Conservation (phyloP, 352 stramenopile species). For the Peronospora tabacina region DNA sequence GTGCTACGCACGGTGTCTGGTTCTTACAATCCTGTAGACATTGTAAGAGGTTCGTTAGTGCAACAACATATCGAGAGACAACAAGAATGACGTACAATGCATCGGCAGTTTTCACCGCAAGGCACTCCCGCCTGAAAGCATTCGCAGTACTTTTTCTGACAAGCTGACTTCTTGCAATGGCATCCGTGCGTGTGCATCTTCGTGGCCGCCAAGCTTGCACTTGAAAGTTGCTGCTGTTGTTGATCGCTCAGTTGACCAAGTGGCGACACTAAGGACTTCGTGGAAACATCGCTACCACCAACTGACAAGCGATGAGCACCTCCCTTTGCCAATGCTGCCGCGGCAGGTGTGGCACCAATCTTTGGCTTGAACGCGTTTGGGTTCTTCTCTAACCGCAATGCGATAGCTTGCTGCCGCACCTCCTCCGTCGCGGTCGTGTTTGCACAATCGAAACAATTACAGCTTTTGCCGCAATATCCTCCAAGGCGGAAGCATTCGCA, state of each 20-base stretch:
- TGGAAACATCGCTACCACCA: constrained; percentile 9
- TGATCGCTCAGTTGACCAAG: constrained; percentile 8
- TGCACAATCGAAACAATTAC: constrained; percentile 88
- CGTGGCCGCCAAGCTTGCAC: constrained; percentile 25
- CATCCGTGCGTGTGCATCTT: constrained; percentile 93
- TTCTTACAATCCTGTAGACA: constrained; percentile 68
- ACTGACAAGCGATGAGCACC: constrained; percentile 13
- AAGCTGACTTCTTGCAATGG: constrained; percentile 94
- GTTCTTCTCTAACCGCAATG: constrained; percentile 88
- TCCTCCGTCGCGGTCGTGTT: constrained; percentile 80
- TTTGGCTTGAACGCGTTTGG: constrained; percentile 94
- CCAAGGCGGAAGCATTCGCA: constrained; percentile 94
- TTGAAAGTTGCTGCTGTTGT: constrained; percentile 17
- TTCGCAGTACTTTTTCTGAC: constrained; percentile 98
- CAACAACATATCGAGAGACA: not conserved
- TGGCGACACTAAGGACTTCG: constrained; percentile 23
- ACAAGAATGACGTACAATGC: constrained; percentile 53
- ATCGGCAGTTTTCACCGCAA: constrained; percentile 87
- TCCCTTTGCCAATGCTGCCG: constrained; percentile 9
- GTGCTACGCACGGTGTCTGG: constrained; percentile 41
- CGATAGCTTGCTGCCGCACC: constrained; percentile 79
- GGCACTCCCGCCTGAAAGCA: constrained; percentile 89
- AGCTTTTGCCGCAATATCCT: constrained; percentile 88
- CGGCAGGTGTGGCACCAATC: constrained; percentile 56
- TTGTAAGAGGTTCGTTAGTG: constrained; percentile 5